Evolutionary conservation across 2,329 filamentous ascomycete genomes (phyloP).

Genomic region (Geosmithia morbida): DNA sequence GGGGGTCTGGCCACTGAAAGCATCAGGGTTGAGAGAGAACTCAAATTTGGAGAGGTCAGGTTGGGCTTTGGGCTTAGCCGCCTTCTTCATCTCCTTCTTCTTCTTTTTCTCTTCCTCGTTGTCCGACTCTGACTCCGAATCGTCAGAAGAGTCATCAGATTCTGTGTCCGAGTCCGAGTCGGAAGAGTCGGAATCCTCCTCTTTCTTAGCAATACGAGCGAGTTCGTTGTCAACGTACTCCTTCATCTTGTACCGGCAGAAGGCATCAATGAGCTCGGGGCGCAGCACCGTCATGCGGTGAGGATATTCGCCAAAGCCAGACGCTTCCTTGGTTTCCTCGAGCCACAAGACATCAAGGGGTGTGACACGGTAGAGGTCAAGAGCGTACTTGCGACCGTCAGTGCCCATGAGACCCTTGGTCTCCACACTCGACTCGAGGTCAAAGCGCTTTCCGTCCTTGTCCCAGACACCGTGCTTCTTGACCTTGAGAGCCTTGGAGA

Average conservation of each 20-base stretch:
- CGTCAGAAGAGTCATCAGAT: constrained; percentile 9
- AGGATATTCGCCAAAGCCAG: constrained; percentile 49
- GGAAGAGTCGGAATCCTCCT: constrained; percentile 19
- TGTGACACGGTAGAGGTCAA: constrained; percentile 89
- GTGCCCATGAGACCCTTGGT: constrained; percentile 97
- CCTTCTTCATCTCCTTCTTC: constrained; percentile 7
- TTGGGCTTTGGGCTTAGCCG: constrained; percentile 27
- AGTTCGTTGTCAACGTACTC: constrained; percentile 77
- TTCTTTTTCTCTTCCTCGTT: constrained; percentile 5
- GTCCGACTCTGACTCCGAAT: constrained; percentile 6
- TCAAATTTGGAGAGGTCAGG: constrained; percentile 80
- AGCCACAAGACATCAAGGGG: constrained; percentile 85
- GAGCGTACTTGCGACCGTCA: constrained; percentile 92
- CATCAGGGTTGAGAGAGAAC: constrained; percentile 86
- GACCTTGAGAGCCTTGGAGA: constrained; percentile 79
- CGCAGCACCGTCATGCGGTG: constrained; percentile 93
- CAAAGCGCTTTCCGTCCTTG: constrained; percentile 80
- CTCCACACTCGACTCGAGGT: constrained; percentile 90
- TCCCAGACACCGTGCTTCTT: constrained; percentile 98
- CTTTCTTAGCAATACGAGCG: constrained; percentile 26
- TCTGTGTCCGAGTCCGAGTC: constrained; percentile 17
- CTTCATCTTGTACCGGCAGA: constrained; percentile 73
- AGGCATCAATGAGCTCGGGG: constrained; percentile 76
- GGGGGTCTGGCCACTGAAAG: constrained; percentile 82
- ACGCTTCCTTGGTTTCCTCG: constrained; percentile 38